These are phyloP conservation scores for Aspergillus funiculosus DNA, from an alignment of 495 filamentous ascomycete genomes.

Conservation along the genomic window DNA sequence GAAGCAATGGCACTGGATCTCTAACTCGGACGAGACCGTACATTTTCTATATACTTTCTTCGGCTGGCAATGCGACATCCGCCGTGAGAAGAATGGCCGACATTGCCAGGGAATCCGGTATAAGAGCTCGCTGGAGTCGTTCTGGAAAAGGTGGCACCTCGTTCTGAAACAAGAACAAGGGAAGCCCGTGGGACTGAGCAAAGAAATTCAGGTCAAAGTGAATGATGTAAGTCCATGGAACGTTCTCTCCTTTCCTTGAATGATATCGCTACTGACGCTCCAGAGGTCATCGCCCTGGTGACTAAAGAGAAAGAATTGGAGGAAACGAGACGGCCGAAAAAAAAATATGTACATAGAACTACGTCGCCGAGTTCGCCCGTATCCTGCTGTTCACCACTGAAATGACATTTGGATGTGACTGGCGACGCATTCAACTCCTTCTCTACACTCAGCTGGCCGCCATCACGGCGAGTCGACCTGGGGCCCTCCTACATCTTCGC, in stretches of 20 bases:
- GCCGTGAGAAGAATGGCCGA: conserved; percentile 30
- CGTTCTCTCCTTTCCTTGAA: neutral
- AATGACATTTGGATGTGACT: conserved; percentile 29
- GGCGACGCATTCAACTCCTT: conserved; percentile 28
- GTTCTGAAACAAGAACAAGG: conserved; percentile 20
- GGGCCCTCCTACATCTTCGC: conserved; percentile 30
- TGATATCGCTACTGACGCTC: neutral
- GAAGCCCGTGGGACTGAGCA: conserved; percentile 21
- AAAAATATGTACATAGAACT: conserved; percentile 19
- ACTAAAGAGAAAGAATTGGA: conserved; percentile 2
- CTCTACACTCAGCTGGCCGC: conserved; percentile 34
- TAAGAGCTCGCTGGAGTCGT: conserved; percentile 25
- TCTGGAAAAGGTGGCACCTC: conserved; percentile 36
- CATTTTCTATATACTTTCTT: conserved; percentile 29
- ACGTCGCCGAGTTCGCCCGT: conserved; percentile 28
- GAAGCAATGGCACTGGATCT: conserved; percentile 21
- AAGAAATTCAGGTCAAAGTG: conserved; percentile 24
- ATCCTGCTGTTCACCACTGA: conserved; percentile 30
- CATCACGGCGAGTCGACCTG: conserved; percentile 29
- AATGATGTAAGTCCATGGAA: conserved; percentile 15
- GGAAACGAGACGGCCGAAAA: conserved; percentile 1
- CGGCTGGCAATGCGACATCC: conserved; percentile 26
- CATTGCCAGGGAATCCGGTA: conserved; percentile 24
- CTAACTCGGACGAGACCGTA: conserved; percentile 27
- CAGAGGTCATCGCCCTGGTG: neutral